Evolutionary conservation across 345 rosid genomes (phyloP), one percentile per base, ranked within the genome.

Genomic region (Balakata baccata): DNA sequence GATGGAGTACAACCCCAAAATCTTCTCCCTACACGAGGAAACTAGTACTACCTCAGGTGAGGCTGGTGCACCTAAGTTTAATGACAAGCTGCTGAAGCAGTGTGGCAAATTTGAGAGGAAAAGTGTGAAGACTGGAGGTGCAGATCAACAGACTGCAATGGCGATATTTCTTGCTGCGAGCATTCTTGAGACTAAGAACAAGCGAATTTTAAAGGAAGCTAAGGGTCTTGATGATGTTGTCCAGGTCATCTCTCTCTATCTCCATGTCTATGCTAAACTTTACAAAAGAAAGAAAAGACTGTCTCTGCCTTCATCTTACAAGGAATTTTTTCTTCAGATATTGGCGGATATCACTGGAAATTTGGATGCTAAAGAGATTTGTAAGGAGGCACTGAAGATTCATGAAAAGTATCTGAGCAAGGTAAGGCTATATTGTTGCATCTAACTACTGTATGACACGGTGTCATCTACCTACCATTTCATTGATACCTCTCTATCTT

Each of bases 1-100:
- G 7, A 90, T 95, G 98, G 98, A 95, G 84, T 95, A 95, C 80
- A 91, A 91, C 80, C 99, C 99, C 47, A 87, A 82, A 64, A 86
- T 87, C 79, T 95, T 87, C 81, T 84, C 87, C 70, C 49, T 73
- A 52, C 91, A 86, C 10, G 89, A 89, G 83, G 84, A 87, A 73
- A 71, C 87, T 54, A 43, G 6, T 25, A n/a, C 75, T 23, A 69
- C 39, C 20, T 6, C 54, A 38, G 85, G 82, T 49, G 74, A 68
- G 41, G 73, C 51, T 69, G 59, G 49, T 16, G 79, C 71, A 70
- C 74, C 77, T n/a, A 56, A 65, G 67, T 22, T 50, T 69, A 78
- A 86, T 43, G 81, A 81, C 41, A 91, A 91, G 86, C 75, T 78
- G 56, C 85, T 92, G 23, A 88, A 87, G 87, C 89, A 89, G 68